These are phyloP conservation scores for Beta macrorhiza DNA, from an alignment of 179 eudicot species.

Conservation along the genomic window DNA sequence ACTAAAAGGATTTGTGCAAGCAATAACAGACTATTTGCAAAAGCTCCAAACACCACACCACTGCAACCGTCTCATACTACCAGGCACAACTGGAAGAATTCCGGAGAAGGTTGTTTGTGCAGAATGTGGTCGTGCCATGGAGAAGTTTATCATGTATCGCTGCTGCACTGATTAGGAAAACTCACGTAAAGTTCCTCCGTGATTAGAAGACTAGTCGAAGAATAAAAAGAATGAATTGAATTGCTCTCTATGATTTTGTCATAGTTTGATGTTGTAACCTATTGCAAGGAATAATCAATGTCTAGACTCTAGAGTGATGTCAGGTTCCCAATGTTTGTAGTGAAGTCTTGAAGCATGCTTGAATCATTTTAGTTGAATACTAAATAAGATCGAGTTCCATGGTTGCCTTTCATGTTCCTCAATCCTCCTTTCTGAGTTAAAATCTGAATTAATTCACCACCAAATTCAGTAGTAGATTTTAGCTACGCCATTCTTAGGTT, in stretches of 20 bases:
- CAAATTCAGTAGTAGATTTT: too few species aligned
- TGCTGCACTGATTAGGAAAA: constrained; percentile 60
- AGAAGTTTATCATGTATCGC: constrained; percentile 54
- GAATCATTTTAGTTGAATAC: background rate
- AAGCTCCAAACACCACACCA: constrained; percentile 48
- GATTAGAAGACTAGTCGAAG: background rate
- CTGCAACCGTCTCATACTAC: constrained; percentile 57
- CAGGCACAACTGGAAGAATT: constrained; percentile 47
- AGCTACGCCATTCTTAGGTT: too few species aligned
- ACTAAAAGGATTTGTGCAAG: constrained; percentile 41
- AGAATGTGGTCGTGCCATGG: constrained; percentile 51
- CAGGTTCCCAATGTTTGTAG: background rate
- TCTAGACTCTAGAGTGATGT: background rate
- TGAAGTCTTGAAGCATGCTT: background rate
- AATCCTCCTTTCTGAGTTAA: too few species aligned
- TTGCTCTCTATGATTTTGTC: background rate
- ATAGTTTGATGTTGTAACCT: background rate
- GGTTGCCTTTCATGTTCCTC: background rate
- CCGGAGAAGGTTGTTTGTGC: constrained; percentile 55
- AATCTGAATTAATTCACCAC: too few species aligned
- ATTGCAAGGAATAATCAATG: background rate
- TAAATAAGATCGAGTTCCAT: background rate
- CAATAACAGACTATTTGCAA: constrained; percentile 36
- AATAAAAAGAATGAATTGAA: background rate
- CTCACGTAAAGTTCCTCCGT: background rate